Conservation (phyloP, 495 filamentous ascomycete genomes). For the Hypoxylon perforatum region DNA sequence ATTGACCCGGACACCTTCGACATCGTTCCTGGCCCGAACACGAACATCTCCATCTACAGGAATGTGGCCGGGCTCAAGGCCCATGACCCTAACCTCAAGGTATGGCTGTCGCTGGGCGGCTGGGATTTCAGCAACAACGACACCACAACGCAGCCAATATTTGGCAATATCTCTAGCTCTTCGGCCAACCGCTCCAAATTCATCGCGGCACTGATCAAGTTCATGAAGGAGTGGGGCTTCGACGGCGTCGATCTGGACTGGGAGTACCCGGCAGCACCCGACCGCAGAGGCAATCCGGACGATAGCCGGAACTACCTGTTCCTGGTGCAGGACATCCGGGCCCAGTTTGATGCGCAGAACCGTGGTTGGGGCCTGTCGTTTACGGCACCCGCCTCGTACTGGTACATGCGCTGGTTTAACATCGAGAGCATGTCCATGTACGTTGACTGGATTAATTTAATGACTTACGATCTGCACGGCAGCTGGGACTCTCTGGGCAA, state of each 20-base stretch:
- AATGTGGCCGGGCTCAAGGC: conserved; percentile 45
- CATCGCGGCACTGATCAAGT: conserved; percentile 52
- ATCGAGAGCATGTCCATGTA: conserved; percentile 48
- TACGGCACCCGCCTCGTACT: conserved; percentile 60
- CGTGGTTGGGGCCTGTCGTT: conserved; percentile 35
- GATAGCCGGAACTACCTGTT: conserved; percentile 57
- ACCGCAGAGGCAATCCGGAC: conserved; percentile 49
- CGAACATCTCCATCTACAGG: conserved; percentile 33
- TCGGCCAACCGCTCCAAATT: conserved; percentile 53
- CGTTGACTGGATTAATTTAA: conserved; percentile 67
- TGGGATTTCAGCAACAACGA: conserved; percentile 56
- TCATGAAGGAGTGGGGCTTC: conserved; percentile 62
- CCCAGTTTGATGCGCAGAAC: conserved; percentile 44
- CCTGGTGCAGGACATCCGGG: conserved; percentile 56
- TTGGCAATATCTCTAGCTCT: conserved; percentile 31
- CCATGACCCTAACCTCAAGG: conserved; percentile 41
- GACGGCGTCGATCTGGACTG: conserved; percentile 70
- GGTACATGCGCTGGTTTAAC: conserved; percentile 68
- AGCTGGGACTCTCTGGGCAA: conserved; percentile 26
- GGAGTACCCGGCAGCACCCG: conserved; percentile 61
- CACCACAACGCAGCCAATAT: conserved; percentile 24
- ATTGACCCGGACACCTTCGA: conserved; percentile 33
- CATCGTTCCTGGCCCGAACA: conserved; percentile 11
- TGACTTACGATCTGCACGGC: conserved; percentile 64
- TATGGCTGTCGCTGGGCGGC: conserved; percentile 56